These are phyloP conservation scores for Trifolium subterraneum DNA, from an alignment of 306 rosid genomes.

Conservation along the genomic window DNA sequence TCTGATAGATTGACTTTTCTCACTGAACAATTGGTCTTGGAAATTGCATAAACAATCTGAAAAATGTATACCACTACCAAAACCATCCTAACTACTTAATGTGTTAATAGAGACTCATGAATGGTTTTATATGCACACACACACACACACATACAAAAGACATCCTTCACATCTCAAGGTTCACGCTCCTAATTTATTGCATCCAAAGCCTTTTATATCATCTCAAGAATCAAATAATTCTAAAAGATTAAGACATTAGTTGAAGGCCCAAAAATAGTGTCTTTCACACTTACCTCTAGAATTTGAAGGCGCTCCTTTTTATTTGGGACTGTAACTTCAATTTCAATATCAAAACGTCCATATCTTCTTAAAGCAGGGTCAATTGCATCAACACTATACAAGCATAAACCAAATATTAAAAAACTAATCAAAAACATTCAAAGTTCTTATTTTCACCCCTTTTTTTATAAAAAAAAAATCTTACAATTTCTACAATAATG, in stretches of 20 bases:
- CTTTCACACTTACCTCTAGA: slow-evolving; percentile 64
- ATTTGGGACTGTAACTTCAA: slow-evolving; percentile 81
- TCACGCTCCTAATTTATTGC: neutral
- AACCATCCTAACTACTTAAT: slow-evolving; percentile 17
- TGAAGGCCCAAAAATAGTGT: neutral
- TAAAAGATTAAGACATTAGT: neutral
- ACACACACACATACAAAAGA: neutral
- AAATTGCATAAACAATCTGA: neutral
- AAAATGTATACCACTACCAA: slow-evolving; percentile 21
- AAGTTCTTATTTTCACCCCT: neutral
- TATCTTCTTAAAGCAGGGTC: slow-evolving; percentile 91
- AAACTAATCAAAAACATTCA: slow-evolving; percentile 11
- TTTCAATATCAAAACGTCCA: slow-evolving; percentile 91
- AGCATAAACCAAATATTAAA: slow-evolving; percentile 36
- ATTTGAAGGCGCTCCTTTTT: slow-evolving; percentile 85
- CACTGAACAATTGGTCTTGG: slow-evolving; percentile 10
- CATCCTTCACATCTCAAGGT: slow-evolving; percentile 25
- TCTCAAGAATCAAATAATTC: slow-evolving; percentile 28
- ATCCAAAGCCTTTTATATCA: slow-evolving; percentile 4
- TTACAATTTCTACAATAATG: neutral
- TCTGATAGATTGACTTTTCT: slow-evolving; percentile 20
- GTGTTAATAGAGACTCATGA: slow-evolving; percentile 11
- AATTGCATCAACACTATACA: slow-evolving; percentile 73
- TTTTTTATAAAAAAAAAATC: neutral
- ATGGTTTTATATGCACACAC: neutral